Conservation (phyloP, 352 stramenopile species). For the Globisporangium lucens region DNA sequence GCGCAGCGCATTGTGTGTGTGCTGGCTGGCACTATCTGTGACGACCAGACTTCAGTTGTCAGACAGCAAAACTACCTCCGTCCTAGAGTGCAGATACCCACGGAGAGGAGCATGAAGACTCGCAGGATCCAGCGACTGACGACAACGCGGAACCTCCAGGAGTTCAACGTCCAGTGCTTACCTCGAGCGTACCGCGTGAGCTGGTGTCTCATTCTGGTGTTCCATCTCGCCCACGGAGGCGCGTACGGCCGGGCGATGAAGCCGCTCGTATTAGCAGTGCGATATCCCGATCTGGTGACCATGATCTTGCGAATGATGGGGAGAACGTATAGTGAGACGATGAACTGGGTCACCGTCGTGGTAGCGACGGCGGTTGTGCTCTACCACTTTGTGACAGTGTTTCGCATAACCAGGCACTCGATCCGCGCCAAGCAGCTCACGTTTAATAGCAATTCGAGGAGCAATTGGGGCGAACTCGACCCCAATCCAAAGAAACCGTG, state of each 20-base stretch:
- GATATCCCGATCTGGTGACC: neutral
- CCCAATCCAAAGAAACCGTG: neutral
- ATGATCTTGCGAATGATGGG: constrained; percentile 1
- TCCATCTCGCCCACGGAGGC: neutral
- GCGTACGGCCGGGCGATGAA: neutral
- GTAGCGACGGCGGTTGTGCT: neutral
- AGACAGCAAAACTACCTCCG: neutral
- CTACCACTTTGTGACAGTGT: neutral
- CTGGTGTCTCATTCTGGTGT: neutral
- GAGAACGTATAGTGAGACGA: neutral
- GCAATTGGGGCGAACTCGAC: neutral
- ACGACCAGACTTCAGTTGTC: too few relatives aligned
- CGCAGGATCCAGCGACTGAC: neutral
- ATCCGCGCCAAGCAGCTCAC: neutral
- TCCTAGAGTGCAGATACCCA: neutral
- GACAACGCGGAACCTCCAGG: neutral
- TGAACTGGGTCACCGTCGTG: neutral
- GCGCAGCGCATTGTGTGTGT: neutral
- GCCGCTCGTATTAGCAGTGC: neutral
- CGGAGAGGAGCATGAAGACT: neutral
- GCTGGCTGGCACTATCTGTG: neutral
- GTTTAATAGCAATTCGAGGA: neutral
- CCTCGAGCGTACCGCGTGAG: neutral
- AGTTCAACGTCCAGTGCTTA: constrained; percentile 2
- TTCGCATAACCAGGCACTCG: neutral